Evolutionary conservation across 2,329 filamentous ascomycete species (phyloP).

Genomic region (Neonectria ditissima): DNA sequence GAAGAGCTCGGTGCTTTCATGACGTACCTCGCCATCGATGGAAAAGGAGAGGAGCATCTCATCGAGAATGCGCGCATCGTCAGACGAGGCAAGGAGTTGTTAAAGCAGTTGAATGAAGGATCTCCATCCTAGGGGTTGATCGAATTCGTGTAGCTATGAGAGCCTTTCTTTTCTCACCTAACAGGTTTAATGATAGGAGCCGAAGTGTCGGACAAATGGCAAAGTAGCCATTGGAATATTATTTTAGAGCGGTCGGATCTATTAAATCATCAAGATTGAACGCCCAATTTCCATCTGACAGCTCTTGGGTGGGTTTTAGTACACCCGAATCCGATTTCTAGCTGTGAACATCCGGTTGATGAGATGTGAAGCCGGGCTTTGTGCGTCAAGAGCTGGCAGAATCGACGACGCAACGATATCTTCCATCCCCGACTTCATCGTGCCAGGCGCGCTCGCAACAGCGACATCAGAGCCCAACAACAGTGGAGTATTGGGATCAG

Average conservation of each 20-base stretch:
- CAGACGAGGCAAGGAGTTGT: slow-evolving; percentile 24
- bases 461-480: background rate
- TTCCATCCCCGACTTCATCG: slow-evolving; percentile 14
- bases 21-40: slow-evolving; percentile 31
- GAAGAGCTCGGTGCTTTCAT: slow-evolving; percentile 38
- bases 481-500: background rate
- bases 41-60: slow-evolving; percentile 22
- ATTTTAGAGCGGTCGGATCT: slow-evolving; percentile 10
- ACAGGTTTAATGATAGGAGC: background rate
- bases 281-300: background rate
- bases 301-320: background rate
- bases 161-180: too few species aligned
- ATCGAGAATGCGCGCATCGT: slow-evolving; percentile 30
- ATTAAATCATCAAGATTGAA: slow-evolving; percentile 16
- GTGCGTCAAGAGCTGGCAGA: slow-evolving; percentile 4
- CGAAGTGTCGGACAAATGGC: background rate
- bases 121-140: background rate
- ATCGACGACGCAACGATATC: slow-evolving; percentile 28
- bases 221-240: background rate
- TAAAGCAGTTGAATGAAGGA: slow-evolving; percentile 2
- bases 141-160: too few species aligned
- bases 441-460: background rate
- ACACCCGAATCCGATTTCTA: background rate
- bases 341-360: slow-evolving; percentile 7
- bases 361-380: slow-evolving; percentile 12